Conservation (phyloP, 2,329 filamentous ascomycete genomes). For the Penicillium griseofulvum region DNA sequence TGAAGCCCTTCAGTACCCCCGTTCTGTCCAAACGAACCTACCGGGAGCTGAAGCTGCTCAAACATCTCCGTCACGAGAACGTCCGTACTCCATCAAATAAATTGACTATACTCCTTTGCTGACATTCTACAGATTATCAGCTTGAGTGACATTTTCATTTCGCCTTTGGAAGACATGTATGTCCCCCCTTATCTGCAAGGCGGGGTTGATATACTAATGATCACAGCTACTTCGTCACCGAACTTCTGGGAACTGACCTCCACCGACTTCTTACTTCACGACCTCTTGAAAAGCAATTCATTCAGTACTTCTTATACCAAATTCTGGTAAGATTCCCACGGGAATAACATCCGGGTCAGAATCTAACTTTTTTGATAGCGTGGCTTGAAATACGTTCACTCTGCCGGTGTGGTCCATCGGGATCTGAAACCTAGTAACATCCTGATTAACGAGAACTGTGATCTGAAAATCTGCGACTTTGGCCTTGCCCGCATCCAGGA, state of each 20-base stretch:
- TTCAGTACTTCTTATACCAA: conserved; percentile 99
- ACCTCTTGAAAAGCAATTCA: conserved; percentile 98
- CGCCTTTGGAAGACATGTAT: conserved; percentile 96
- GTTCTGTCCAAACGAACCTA: conserved; percentile 97
- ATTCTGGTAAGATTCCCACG: conserved; percentile 70
- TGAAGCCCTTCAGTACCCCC: conserved; percentile 99
- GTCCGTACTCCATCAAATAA: conserved; percentile 46
- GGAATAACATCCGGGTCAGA: neutral
- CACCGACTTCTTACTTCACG: conserved; percentile 92
- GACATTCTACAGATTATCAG: conserved; percentile 73
- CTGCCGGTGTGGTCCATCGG: conserved; percentile 93
- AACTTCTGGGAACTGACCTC: conserved; percentile 92
- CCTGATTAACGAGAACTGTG: conserved; percentile 98
- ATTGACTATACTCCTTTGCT: conserved; percentile 7
- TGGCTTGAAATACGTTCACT: conserved; percentile 98
- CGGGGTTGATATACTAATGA: conserved; percentile 12
- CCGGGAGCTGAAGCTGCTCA: conserved; percentile 92
- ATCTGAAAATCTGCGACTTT: conserved; percentile 99
- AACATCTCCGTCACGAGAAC: conserved; percentile 96
- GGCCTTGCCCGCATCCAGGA: conserved; percentile 96
- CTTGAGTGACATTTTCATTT: conserved; percentile 99
- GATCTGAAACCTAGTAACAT: conserved; percentile 99
- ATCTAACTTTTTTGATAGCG: conserved; percentile 57
- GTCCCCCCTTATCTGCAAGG: conserved; percentile 29
- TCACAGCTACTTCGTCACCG: conserved; percentile 90